These are phyloP conservation scores for Amaranthus palmeri DNA, from an alignment of 148 eudicot genomes.

Conservation along the genomic window DNA sequence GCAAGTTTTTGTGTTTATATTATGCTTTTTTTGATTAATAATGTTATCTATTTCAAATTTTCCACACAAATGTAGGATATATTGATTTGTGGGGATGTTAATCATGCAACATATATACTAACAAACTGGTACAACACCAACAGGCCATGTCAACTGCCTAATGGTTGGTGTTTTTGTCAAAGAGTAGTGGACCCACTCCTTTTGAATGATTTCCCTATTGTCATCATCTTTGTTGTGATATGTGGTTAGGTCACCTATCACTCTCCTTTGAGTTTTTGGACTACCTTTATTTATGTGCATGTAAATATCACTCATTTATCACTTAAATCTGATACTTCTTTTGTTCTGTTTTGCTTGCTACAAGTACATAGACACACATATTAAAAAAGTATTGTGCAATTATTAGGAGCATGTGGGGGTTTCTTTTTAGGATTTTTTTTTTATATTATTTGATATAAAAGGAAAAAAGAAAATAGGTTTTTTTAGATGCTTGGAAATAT, in stretches of 20 bases:
- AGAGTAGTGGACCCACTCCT: slow-evolving; percentile 20
- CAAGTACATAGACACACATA: too few relatives aligned
- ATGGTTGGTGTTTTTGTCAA: slow-evolving; percentile 15
- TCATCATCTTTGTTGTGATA: slow-evolving; percentile 15
- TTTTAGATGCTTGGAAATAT: too few relatives aligned
- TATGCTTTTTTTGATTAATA: too few relatives aligned
- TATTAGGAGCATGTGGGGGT: too few relatives aligned
- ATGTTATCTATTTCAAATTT: too few relatives aligned
- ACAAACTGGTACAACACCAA: background rate
- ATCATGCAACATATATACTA: background rate
- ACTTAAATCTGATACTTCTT: too few relatives aligned
- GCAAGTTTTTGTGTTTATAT: too few relatives aligned
- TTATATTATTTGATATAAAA: too few relatives aligned
- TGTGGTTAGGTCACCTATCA: slow-evolving; percentile 35
- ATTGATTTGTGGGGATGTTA: background rate
- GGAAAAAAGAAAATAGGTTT: too few relatives aligned
- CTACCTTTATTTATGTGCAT: slow-evolving; percentile 1
- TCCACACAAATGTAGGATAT: background rate
- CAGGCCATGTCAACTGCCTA: background rate
- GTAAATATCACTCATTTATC: background rate
- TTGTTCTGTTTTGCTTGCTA: too few relatives aligned
- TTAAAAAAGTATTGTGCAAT: too few relatives aligned
- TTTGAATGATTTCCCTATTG: background rate
- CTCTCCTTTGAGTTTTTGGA: slow-evolving; percentile 7
- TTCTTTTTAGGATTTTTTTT: too few relatives aligned